Conservation (phyloP, 1,284 basidiomycete genomes). For the Ganoderma meredithae region DNA sequence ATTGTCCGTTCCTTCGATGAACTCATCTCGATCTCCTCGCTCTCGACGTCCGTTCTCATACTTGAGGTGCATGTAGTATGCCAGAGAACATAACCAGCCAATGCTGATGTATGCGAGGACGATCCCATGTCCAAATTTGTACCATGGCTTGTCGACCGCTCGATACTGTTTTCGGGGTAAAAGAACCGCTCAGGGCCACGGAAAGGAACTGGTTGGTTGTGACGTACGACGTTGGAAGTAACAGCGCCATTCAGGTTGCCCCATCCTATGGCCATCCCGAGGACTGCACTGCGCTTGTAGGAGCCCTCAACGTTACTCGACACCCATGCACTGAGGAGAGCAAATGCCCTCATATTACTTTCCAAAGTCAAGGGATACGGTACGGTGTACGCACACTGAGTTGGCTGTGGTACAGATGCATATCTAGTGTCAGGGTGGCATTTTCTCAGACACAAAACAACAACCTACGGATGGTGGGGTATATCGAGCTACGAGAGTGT, state of each 20-base stretch:
- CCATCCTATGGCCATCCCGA: conserved; percentile 75
- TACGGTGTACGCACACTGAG: conserved; percentile 49
- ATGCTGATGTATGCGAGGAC: conserved; percentile 76
- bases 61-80: conserved; percentile 56
- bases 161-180: conserved; percentile 57
- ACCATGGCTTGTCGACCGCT: conserved; percentile 71
- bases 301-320: conserved; percentile 63
- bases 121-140: conserved; percentile 69
- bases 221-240: conserved; percentile 70
- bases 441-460: not conserved
- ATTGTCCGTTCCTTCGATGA: conserved; percentile 58
- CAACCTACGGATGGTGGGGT: conserved; percentile 54
- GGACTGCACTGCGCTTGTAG: conserved; percentile 77
- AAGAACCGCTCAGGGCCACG: not conserved
- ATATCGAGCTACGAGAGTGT: conserved; percentile 48
- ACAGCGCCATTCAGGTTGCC: conserved; percentile 78
- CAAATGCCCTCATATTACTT: not conserved
- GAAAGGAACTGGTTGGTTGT: not conserved
- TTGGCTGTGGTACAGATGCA: conserved; percentile 44
- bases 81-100: conserved; percentile 60
- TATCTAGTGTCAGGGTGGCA: not conserved
- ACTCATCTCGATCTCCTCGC: conserved; percentile 71
- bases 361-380: not conserved
- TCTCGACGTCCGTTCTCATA: conserved; percentile 69
- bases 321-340: conserved; percentile 51